Evolutionary conservation across 2,329 filamentous ascomycete species (phyloP).

Genomic region (Fusarium pseudocircinatum): DNA sequence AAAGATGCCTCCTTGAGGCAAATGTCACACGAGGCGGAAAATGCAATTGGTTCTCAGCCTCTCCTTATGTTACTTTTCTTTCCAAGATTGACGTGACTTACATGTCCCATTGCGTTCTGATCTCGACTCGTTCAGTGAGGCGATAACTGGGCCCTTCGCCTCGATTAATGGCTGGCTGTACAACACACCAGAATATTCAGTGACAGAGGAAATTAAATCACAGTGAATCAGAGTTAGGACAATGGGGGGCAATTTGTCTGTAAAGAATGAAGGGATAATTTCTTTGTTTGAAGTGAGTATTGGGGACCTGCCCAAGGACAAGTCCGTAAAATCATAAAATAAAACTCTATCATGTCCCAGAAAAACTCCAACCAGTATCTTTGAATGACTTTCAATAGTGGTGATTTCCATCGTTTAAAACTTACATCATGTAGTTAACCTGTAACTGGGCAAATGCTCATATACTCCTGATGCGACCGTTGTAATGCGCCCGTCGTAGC

Average conservation of each 20-base stretch:
- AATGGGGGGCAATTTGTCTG: neutral
- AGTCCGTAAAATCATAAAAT: constrained; percentile 1
- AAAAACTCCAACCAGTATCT: constrained; percentile 29
- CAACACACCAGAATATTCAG: neutral
- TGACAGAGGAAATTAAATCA: neutral
- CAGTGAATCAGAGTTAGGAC: neutral
- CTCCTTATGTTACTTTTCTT: neutral
- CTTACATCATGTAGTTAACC: constrained; percentile 10
- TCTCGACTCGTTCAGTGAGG: constrained; percentile 31
- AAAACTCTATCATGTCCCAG: constrained; percentile 26
- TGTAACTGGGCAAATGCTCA: constrained; percentile 8
- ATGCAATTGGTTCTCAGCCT: constrained; percentile 10
- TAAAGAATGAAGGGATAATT: neutral
- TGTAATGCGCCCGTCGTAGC: constrained; percentile 11
- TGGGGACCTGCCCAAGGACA: constrained; percentile 7
- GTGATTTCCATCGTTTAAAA: constrained; percentile 29
- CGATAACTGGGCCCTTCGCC: constrained; percentile 24
- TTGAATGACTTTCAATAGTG: constrained; percentile 20
- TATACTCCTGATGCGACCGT: constrained; percentile 21
- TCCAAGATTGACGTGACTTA: constrained; percentile 23
- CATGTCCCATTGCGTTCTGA: neutral
- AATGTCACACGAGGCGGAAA: neutral
- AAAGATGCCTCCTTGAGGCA: neutral
- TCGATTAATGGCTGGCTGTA: constrained; percentile 25
- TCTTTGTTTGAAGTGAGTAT: neutral